phyloP scores from a whole-genome alignment of 345 rosid genomes.

The Salix suchowensis region DNA sequence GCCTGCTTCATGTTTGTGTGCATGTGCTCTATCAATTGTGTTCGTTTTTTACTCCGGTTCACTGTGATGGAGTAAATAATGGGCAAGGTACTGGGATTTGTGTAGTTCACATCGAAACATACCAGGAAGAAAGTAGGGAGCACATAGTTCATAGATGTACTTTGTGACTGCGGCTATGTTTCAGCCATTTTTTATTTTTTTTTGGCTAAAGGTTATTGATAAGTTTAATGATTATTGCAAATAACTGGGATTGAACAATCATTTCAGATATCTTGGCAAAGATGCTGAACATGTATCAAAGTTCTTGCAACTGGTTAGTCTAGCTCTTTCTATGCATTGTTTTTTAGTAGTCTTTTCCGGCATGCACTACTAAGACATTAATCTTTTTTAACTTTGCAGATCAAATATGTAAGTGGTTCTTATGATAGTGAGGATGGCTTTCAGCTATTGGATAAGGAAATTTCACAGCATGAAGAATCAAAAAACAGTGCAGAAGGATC shows the following conservation, averaged over 20 bases:
- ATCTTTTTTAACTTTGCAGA: conserved; percentile 38
- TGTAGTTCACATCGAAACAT: neutral
- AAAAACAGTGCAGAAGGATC: conserved; percentile 64
- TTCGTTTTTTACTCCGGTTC: neutral
- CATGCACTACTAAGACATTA: conserved; percentile 5
- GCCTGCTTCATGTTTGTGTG: neutral
- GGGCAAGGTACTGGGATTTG: neutral
- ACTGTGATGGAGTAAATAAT: neutral
- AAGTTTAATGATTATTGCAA: conserved; percentile 4
- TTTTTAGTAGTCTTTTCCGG: neutral
- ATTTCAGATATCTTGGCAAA: conserved; percentile 69
- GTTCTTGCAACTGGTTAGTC: conserved; percentile 80
- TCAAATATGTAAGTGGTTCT: conserved; percentile 86
- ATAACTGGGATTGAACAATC: conserved; percentile 1
- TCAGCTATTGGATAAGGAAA: conserved; percentile 59
- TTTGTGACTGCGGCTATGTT: neutral
- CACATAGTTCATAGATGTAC: no score
- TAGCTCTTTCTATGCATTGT: neutral
- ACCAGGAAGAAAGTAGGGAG: neutral
- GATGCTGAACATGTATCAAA: conserved; percentile 47
- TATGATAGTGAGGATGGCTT: conserved; percentile 87
- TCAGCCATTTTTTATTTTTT: neutral
- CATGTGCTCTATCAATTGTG: neutral
- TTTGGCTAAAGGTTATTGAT: neutral
- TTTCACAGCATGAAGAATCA: conserved; percentile 63